A percentile compares a stretch with the other conserved stretches of the same genome.
These are phyloP conservation scores for Trypanosoma mega DNA, from an alignment of 208 protist genomes.

Conservation along the genomic window DNA sequence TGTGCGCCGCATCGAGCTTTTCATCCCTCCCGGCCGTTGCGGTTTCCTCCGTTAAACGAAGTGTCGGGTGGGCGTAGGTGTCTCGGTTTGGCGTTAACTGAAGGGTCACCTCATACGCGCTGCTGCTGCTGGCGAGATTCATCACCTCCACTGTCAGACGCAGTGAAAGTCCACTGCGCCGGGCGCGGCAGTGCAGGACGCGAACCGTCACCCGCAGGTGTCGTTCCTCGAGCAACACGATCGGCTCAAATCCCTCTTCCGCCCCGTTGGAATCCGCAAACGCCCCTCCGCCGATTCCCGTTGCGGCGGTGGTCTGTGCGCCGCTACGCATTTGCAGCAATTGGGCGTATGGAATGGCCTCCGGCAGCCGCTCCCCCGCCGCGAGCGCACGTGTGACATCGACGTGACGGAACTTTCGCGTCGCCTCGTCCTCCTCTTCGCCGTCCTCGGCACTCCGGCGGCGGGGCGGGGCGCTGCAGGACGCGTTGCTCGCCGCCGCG, in stretches of 20 bases:
- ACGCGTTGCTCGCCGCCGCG: constrained; percentile 37
- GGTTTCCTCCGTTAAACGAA: background rate
- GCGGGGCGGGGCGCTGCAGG: background rate
- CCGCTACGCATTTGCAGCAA: constrained; percentile 24
- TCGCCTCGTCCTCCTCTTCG: constrained; percentile 76
- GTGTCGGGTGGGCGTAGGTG: constrained; percentile 10
- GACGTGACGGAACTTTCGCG: constrained; percentile 63
- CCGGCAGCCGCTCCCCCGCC: constrained; percentile 60
- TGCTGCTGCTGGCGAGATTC: constrained; percentile 37
- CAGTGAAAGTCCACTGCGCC: constrained; percentile 43
- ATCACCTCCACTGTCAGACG: constrained; percentile 32
- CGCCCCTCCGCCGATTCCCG: background rate
- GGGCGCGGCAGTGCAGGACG: constrained; percentile 44
- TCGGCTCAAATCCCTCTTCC: constrained; percentile 21
- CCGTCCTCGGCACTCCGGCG: constrained; percentile 12
- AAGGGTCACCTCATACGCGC: constrained; percentile 29
- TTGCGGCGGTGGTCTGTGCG: background rate
- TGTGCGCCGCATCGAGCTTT: background rate
- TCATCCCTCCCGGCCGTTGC: background rate
- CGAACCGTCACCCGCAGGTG: constrained; percentile 32
- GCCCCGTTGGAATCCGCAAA: constrained; percentile 8
- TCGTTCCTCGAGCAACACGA: constrained; percentile 39
- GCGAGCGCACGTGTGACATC: constrained; percentile 72
- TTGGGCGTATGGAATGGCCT: constrained; percentile 56
- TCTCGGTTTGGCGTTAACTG: constrained; percentile 16